A percentile compares a stretch with the other conserved stretches of the same genome.
Conservation (phyloP, 164 flowering plant species). For the Litsea cubeba region DNA sequence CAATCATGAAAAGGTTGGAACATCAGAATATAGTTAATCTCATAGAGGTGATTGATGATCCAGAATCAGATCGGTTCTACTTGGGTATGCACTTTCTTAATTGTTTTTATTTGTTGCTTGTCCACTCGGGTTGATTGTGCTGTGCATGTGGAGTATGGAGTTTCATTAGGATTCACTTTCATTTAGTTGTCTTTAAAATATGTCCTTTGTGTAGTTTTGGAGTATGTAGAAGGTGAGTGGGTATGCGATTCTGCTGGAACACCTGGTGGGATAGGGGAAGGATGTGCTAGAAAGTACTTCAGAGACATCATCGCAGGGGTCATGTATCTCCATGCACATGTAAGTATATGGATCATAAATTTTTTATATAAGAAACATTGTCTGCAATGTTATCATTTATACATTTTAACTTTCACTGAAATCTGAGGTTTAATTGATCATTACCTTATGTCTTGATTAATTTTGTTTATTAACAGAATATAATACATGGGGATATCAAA, state of each 20-base stretch:
- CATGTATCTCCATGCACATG: slow-evolving; percentile 91
- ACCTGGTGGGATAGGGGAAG: slow-evolving; percentile 57
- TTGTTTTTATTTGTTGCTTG: background rate
- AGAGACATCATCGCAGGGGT: slow-evolving; percentile 83
- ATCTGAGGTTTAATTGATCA: background rate
- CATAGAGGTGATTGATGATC: slow-evolving; percentile 94
- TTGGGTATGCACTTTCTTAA: slow-evolving; percentile 59
- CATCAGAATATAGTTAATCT: slow-evolving; percentile 97
- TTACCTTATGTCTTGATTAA: background rate
- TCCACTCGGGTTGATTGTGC: background rate
- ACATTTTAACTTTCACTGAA: background rate
- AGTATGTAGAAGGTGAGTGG: slow-evolving; percentile 86
- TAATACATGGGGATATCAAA: slow-evolving; percentile 91
- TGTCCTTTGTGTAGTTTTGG: slow-evolving; percentile 61
- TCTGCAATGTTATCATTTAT: background rate
- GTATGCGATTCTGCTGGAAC: slow-evolving; percentile 61
- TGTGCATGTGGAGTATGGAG: no score
- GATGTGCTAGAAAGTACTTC: slow-evolving; percentile 55
- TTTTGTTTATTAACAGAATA: slow-evolving; percentile 44
- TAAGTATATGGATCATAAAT: slow-evolving; percentile 16
- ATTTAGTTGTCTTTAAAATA: background rate
- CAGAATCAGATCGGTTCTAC: slow-evolving; percentile 79
- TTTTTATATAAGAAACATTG: background rate
- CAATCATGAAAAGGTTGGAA: slow-evolving; percentile 77
- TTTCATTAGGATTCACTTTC: background rate